Base-by-base conservation (phyloP, 73 alveolate genomes). In the Durusdinium trenchii region DNA sequence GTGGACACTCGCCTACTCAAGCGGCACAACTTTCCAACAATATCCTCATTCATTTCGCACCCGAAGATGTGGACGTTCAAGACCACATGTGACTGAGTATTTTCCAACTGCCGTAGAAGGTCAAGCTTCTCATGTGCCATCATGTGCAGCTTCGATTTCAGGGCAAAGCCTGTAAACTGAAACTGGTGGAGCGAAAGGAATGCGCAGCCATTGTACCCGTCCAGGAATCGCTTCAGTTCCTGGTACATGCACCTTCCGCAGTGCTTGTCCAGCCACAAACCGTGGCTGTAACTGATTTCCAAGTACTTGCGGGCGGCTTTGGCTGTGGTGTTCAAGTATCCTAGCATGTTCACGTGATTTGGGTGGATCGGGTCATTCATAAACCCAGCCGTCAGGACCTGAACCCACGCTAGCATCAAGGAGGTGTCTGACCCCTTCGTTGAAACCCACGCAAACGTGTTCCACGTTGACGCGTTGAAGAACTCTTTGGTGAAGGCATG, bases 21-120 rank as follows among this genome's bases (percentile, higher is more conserved):
- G 26, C 95, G 57, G 38, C 45, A 23, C 0, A 42, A 20, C 32
- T n/a, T 32, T 0, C 95, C 95, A 10, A 86, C 67, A 43, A 57
- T 32, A 46, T 86, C 95, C 35, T 86, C 95, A 38, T 87, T 87
- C 48, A 12, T 9, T 43, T 62, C 95, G 28, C 95, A 87, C 10
- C 71, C 67, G 47, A n/a, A 87, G 38, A 87, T 46, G 10, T 9
- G 60, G 26, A 52, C 50, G 40, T 40, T 45, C 16, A 71, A 48
- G 2, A 46, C 18, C 48, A 3, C 42, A 32, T n/a, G 23, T 3
- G 51, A 48, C 16, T 14, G 23, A 5, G 82, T 30, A 50, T 85
- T 57, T 3, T 43, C 30, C n/a, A 87, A 50, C 71, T 16, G 20
- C 30, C 26, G 6, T 20, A 6, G 4, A 10, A 62, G 32, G 3